phyloP scores from a whole-genome alignment of 495 filamentous ascomycete species.

The Chaetomium fimeti region DNA sequence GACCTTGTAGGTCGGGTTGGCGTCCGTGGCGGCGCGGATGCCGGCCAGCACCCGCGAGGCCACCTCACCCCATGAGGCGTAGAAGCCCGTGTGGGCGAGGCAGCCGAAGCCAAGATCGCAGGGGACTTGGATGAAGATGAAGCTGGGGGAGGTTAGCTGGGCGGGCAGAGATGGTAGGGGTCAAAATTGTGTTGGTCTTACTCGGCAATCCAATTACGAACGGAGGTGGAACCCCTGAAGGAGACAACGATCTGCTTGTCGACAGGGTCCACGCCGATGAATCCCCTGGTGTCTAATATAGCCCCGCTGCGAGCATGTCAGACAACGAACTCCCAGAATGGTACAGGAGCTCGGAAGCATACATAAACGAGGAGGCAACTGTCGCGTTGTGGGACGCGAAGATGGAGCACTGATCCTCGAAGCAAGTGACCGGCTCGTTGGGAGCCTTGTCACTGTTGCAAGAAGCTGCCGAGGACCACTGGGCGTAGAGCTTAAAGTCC shows the following conservation, averaged over 20 bases:
- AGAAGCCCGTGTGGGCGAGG: conserved; percentile 44
- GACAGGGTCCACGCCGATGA: conserved; percentile 63
- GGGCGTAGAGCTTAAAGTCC: conserved; percentile 60
- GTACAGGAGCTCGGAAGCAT: conserved; percentile 25
- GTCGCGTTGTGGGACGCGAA: conserved; percentile 55
- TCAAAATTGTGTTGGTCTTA: conserved; percentile 34
- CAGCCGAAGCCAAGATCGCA: conserved; percentile 39
- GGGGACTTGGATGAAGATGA: conserved; percentile 34
- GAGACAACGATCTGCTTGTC: conserved; percentile 63
- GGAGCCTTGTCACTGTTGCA: conserved; percentile 57
- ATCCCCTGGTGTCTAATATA: conserved; percentile 64
- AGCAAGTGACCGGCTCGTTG: conserved; percentile 57
- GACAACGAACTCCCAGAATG: neutral
- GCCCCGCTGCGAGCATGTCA: conserved; percentile 43
- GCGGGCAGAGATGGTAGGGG: neutral
- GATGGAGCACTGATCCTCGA: conserved; percentile 59
- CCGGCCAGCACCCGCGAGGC: conserved; percentile 22
- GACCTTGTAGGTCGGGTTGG: conserved; percentile 54
- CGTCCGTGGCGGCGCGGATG: conserved; percentile 30
- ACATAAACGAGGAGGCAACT: conserved; percentile 60
- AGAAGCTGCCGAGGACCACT: conserved; percentile 70
- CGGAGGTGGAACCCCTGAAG: conserved; percentile 63
- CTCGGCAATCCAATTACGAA: conserved; percentile 68
- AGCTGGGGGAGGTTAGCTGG: conserved; percentile 24
- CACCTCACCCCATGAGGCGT: conserved; percentile 40